Evolutionary conservation across 805 yeast genomes (phyloP), one percentile per base, ranked within the genome.

Genomic region (Saccharomycopsis fodiens): DNA sequence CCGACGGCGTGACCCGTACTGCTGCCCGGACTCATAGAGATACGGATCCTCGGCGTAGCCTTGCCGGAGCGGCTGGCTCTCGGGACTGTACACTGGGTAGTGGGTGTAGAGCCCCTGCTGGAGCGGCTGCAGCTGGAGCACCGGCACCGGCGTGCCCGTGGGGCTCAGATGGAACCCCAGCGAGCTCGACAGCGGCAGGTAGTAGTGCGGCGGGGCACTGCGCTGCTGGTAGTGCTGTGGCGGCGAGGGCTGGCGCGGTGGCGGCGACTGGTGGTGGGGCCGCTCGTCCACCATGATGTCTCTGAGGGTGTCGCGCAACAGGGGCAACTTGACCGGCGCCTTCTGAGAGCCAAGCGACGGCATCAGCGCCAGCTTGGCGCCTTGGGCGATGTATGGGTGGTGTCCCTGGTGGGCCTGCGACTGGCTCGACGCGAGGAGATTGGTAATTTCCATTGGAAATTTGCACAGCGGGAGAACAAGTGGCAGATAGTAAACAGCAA

Each of bases 1-100:
- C 36, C 78, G 71, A 30, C 65, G 64, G 42, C 36, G 17, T 10
- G 12, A 7, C 36, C 7, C 19, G 36, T 32, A 32, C 17, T 32
- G 36, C 10, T 10, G 7, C 19, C 15, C 15, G 29, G 10, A 6
- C 19, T 32, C 36, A 19, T 32, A 32, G 36, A 32, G 20, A 19
- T 32, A 32, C 7, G 8, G 36, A 19, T 32, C 36, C 19, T 32
- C 36, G 19, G 12, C 36, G 20, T 32, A 32, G 20, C 36, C 36
- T 19, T 32, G 36, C 36, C 15, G 36, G 17, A 10, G 36, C 20
- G 8, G 36, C 36, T 32, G 36, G 36, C 20, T 10, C 8, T 10
- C 17, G 36, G 10, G 8, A 10, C 12, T 17, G 20, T 32, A 32
- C 5, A 19, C 19, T 10, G 36, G 7, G 36, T 32, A 32, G 20